Evolutionary conservation across 805 yeast species (phyloP), one percentile per base, ranked within the genome.

Genomic region (Monosporozyma aquatica): DNA sequence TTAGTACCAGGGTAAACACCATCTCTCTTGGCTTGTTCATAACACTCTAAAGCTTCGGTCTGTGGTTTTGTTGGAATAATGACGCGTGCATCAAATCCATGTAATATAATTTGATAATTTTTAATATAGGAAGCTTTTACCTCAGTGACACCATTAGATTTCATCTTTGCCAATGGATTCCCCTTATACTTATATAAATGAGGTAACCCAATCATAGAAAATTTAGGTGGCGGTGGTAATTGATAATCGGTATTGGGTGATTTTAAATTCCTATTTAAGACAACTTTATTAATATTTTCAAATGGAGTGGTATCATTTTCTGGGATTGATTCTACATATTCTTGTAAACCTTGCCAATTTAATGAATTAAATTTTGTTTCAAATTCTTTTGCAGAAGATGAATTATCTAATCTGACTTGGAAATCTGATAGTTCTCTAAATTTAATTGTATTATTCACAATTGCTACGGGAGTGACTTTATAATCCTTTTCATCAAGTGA

Each of bases 341-440:
- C 45, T 38, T 58, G 57, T 28, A 64, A 47, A 15, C 56, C 47
- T 3, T 40, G 38, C 61, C 64, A 63, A 21, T 61, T 58, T n/a
- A 60, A 39, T 5, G 62, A 48, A 2, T 54, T 52, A 42, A 56
- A 52, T 28, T 62, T 54, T 5, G 51, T 42, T 32, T 52, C 51
- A 43, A 55, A 61, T 41, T 59, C 66, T 6, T 60, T 48, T 1
- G 74, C 69, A 47, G 78, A 74, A 2, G 66, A 58, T 11, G 82
- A 80, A 50, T 75, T 71, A 39, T 71, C 72, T 10, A 87, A 74
- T 25, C 75, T 66, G 48, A 75, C 73, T 59, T 92, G 97, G 59
- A 87, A 90, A 62, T 89, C 97, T 0, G 90, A 80, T 71, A 87
- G 75, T 49, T 84, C 86, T 51, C 95, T 74, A 59, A 90, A 90